Base-by-base conservation (phyloP, 1,139 yeast species). In the Suhomyces ambrosiae region DNA sequence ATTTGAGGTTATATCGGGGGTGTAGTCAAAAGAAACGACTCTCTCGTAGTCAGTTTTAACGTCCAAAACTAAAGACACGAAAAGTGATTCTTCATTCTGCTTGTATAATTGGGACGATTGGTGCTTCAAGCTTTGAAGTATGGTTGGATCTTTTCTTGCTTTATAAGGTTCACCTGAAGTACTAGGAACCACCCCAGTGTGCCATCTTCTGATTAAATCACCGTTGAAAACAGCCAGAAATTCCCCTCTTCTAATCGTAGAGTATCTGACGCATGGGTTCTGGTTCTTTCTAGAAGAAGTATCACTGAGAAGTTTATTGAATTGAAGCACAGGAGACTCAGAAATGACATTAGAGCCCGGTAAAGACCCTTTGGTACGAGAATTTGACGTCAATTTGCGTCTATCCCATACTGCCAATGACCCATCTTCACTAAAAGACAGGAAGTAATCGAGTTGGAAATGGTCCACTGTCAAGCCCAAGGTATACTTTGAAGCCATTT, bases 391-490 rank as follows among this genome's bases (percentile, higher is more conserved):
- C 34, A 88, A 60, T 47, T 76, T 81, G 42, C 97, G 72, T 43
- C 95, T 73, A 57, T 90, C 97, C 95, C 96, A 90, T 10, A 89
- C 71, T 0, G 92, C 82, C 40, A 89, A 64, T 0, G 94, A 78
- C 1, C 96, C 96, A 52, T 86, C 94, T 50, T 88, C 96, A 36
- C 88, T 78, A 47, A 77, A 78, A 0, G 95, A 81, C 26, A 87
- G 79, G 58, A 88, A 86, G 47, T 78, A 73, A 58, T 78, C 72
- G 24, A 73, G 74, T 38, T 67, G 68, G 51, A 80, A 79, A 3
- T 86, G 92, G 53, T 87, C 92, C 27, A 83, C 68, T 7, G 76
- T 71, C 30, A 90, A 71, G 9, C 86, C 86, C 47, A 79, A 70
- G 0, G 90, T 81, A 45, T 86, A 79, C 49, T 84, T 79, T 0